These are phyloP conservation scores for Phytophthora europaea DNA, from an alignment of 352 stramenopile species.

Conservation along the genomic window DNA sequence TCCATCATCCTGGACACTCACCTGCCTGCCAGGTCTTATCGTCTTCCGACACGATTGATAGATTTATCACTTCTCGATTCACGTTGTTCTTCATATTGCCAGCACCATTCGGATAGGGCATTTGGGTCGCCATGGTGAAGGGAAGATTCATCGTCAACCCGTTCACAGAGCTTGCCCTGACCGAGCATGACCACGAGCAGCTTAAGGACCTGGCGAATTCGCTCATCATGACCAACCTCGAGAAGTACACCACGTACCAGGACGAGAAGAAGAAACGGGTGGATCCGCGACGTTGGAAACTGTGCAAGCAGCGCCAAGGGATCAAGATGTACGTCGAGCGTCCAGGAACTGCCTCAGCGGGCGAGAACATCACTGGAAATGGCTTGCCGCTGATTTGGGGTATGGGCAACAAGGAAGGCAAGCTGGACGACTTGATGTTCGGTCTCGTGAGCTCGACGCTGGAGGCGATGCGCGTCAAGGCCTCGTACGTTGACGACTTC, in stretches of 20 bases:
- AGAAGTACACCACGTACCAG: slow-evolving; percentile 35
- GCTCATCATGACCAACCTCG: slow-evolving; percentile 35
- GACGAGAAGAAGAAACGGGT: slow-evolving; percentile 35
- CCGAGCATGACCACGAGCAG: slow-evolving; percentile 26
- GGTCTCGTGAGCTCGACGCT: slow-evolving; percentile 56
- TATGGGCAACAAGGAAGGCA: slow-evolving; percentile 43
- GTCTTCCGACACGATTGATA: background rate
- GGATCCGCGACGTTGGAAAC: slow-evolving; percentile 46
- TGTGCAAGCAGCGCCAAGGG: slow-evolving; percentile 50
- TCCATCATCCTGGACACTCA: slow-evolving; percentile 1
- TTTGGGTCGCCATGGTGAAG: slow-evolving; percentile 28
- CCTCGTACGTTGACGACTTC: slow-evolving; percentile 56
- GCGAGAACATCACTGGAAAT: slow-evolving; percentile 33
- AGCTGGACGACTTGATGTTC: slow-evolving; percentile 60
- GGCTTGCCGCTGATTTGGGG: slow-evolving; percentile 47
- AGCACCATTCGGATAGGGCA: background rate
- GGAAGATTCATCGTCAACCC: slow-evolving; percentile 43
- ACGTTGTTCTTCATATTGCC: background rate
- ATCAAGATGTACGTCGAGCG: slow-evolving; percentile 47
- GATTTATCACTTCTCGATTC: slow-evolving; percentile 17
- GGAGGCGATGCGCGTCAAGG: slow-evolving; percentile 63
- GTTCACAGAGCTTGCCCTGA: slow-evolving; percentile 33
- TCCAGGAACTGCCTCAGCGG: slow-evolving; percentile 12
- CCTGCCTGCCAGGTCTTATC: slow-evolving; percentile 1
- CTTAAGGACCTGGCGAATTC: slow-evolving; percentile 37